Base-by-base conservation (phyloP, 192 early-diverging fungal species). In the Umbelopsis sp. region DNA sequence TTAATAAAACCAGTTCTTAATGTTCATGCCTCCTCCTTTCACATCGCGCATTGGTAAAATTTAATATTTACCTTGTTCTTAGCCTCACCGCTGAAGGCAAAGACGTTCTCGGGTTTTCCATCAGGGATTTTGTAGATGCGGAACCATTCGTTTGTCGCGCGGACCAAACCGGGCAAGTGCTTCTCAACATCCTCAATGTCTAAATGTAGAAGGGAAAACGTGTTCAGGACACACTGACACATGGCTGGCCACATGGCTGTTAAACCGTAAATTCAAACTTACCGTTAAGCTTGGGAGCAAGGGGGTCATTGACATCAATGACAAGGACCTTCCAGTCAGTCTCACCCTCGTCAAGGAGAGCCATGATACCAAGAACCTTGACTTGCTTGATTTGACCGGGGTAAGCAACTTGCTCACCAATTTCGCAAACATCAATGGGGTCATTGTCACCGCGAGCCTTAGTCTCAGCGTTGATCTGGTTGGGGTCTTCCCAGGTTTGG, bases 101-200 rank as follows among this genome's bases (percentile, higher is more conserved):
- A 98, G 86, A 94, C 91, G 91, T 99, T 99, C 86, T 97, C 96
- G 68, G 94, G 95, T 90, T 98, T 98, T 75, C 96, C 97, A 88
- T 99, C 97, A 66, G 97, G 97, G 78, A 98, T 98, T 87, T 99
- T 98, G 93, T 99, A 98, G 86, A 97, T 97, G 80, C 96, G 92
- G 96, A 99, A 99, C 97, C 97, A 99, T 84, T 98, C 97, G 84
- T 97, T 96, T 52, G 95, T 97, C 46, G 97, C 97, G 64, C 94
- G 91, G 66, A 99, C 82, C 35, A 98, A 87, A 65, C 97, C 97
- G 51, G 97, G 97, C 74, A 97, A 86, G 85, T 96, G 94, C 73
- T 90, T 93, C 87, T 98, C 95, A 78, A 99, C 95, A 82, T 99
- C 97, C 81, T 98, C 97, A 82, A 99, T 93, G 79, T 99, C 91